Evolutionary conservation across 1,284 basidiomycete genomes (phyloP).

Genomic region (Neolentinus lepideus): DNA sequence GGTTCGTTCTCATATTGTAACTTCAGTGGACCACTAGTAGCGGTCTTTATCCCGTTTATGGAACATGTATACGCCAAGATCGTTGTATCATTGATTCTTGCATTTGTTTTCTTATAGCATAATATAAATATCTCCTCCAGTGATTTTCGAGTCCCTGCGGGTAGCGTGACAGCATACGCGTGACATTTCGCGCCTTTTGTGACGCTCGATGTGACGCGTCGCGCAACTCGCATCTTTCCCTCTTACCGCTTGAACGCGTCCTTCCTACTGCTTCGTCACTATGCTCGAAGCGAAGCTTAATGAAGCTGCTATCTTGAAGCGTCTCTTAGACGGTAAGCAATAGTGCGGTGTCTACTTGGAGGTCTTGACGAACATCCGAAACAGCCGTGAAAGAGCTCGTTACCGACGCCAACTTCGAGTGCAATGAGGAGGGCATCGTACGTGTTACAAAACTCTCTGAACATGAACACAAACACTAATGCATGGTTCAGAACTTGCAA

Average conservation of each 20-base stretch:
- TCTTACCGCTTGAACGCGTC: slow-evolving; percentile 10
- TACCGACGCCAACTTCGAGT: slow-evolving; percentile 97
- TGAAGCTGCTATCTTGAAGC: slow-evolving; percentile 81
- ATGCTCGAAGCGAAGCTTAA: slow-evolving; percentile 91
- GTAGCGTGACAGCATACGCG: slow-evolving; percentile 4
- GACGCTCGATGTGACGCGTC: slow-evolving; percentile 14
- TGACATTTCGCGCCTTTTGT: slow-evolving; percentile 7
- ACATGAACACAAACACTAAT: background rate
- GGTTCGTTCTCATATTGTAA: too few species aligned
- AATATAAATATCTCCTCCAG: too few species aligned
- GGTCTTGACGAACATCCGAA: too few species aligned
- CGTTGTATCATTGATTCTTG: too few species aligned
- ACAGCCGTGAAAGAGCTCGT: slow-evolving; percentile 98
- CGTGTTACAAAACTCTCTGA: slow-evolving; percentile 22
- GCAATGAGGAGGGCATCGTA: slow-evolving; percentile 92
- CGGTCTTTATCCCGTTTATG: too few species aligned
- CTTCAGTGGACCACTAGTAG: too few species aligned
- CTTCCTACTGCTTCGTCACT: slow-evolving; percentile 12
- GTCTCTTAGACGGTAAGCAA: slow-evolving; percentile 84
- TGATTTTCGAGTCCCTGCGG: too few species aligned
- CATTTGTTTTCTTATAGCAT: too few species aligned
- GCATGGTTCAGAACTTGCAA: slow-evolving; percentile 62
- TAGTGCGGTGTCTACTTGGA: too few species aligned
- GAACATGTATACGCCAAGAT: too few species aligned
- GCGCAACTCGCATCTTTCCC: slow-evolving; percentile 4